A percentile compares a stretch with the other conserved stretches of the same genome.
These are phyloP conservation scores for Moricandia arvensis DNA, from an alignment of 345 rosid genomes.

Conservation along the genomic window DNA sequence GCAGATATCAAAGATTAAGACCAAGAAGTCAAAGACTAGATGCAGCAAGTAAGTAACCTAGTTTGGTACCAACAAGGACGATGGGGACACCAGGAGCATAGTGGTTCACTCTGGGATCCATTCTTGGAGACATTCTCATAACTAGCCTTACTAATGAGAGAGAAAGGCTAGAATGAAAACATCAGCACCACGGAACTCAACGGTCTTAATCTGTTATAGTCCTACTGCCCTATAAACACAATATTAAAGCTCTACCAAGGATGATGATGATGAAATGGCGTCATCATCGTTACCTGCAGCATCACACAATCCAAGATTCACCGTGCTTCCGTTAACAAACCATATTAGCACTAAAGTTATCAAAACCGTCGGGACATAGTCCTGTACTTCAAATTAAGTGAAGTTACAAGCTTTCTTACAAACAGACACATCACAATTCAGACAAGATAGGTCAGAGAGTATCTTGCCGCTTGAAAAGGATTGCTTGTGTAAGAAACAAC, in stretches of 20 bases:
- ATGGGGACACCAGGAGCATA: slow-evolving; percentile 92
- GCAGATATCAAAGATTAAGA: background rate
- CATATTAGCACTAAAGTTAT: slow-evolving; percentile 91
- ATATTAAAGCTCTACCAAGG: background rate
- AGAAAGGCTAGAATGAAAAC: slow-evolving; percentile 87
- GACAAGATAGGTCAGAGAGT: background rate
- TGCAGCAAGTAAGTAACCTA: slow-evolving; percentile 44
- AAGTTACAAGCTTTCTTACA: background rate
- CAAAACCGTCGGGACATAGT: slow-evolving; percentile 91
- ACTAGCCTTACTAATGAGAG: slow-evolving; percentile 95
- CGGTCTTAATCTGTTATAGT: slow-evolving; percentile 82
- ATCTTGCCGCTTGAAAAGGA: slow-evolving; percentile 30
- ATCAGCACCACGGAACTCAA: slow-evolving; percentile 91
- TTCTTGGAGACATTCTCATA: slow-evolving; percentile 93
- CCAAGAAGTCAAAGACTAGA: background rate
- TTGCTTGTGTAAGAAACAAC: slow-evolving; percentile 35
- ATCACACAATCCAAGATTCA: slow-evolving; percentile 94
- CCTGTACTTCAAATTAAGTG: slow-evolving; percentile 42
- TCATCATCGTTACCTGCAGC: slow-evolving; percentile 60
- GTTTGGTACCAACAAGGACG: slow-evolving; percentile 90
- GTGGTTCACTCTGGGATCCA: slow-evolving; percentile 95
- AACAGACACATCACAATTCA: background rate
- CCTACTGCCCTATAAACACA: slow-evolving; percentile 71
- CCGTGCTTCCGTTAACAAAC: slow-evolving; percentile 73
- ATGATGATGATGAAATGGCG: background rate